Evolutionary conservation across 192 early-diverging fungal genomes (phyloP).

Genomic region (Rhizophagus clarus): DNA sequence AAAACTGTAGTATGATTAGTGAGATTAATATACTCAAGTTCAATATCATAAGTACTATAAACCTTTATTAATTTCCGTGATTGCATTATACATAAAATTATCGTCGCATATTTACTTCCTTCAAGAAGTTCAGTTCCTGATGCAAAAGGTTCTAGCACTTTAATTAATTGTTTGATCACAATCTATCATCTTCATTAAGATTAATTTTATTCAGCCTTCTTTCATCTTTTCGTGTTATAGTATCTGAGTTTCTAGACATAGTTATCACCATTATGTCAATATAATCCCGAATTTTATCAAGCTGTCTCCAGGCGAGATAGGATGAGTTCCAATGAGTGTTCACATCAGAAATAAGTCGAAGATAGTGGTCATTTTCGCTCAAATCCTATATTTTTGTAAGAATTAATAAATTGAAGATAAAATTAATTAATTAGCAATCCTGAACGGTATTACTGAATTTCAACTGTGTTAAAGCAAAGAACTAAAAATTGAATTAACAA

Average conservation of each 20-base stretch:
- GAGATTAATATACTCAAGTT: neutral
- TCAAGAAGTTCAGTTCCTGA: neutral
- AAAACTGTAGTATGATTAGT: neutral
- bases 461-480: no score
- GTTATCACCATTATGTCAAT: neutral
- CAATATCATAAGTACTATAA: neutral
- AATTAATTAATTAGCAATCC: no score
- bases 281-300: neutral
- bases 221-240: neutral
- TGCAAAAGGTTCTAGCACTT: neutral
- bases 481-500: neutral
- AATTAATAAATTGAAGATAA: neutral
- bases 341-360: neutral
- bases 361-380: neutral
- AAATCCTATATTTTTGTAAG: neutral
- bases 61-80: neutral
- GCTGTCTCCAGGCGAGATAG: neutral
- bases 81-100: constrained; percentile 1
- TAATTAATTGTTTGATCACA: neutral
- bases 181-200: neutral
- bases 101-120: neutral
- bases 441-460: no score
- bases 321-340: neutral
- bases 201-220: neutral
- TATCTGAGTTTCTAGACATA: neutral